Evolutionary conservation across 2,329 filamentous ascomycete genomes (phyloP).

Genomic region (Exophiala oligosperma): DNA sequence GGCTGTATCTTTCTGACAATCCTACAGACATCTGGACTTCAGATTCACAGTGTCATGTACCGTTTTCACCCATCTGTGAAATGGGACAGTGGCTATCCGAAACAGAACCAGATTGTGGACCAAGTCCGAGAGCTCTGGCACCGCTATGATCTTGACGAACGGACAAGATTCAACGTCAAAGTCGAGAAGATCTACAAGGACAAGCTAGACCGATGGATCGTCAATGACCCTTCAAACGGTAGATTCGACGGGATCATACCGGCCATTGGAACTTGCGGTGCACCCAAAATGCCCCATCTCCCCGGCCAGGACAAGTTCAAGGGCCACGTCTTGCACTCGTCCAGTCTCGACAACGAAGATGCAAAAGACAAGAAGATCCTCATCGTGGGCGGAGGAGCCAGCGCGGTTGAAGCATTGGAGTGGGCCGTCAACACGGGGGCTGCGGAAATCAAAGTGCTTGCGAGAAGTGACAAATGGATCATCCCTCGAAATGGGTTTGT

Average conservation of each 20-base stretch:
- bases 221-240: conserved; percentile 71
- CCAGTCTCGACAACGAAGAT: conserved; percentile 69
- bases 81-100: conserved; percentile 75
- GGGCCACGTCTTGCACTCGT: conserved; percentile 73
- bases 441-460: conserved; percentile 68
- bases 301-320: conserved; percentile 71
- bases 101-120: conserved; percentile 70
- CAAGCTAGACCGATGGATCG: conserved; percentile 68
- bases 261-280: conserved; percentile 77
- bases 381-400: conserved; percentile 77
- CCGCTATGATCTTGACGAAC: conserved; percentile 67
- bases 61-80: conserved; percentile 78
- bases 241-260: conserved; percentile 77
- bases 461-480: conserved; percentile 82
- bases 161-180: conserved; percentile 69
- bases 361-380: conserved; percentile 73
- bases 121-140: conserved; percentile 74
- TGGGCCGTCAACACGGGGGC: conserved; percentile 70
- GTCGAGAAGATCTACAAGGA: conserved; percentile 72
- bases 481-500: conserved; percentile 77
- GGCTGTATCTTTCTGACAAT: too few relatives aligned
- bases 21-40: conserved; percentile 65
- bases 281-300: conserved; percentile 70
- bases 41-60: conserved; percentile 86
- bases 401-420: conserved; percentile 78